Evolutionary conservation across 768 basidiomycete genomes (phyloP).

Genomic region (Phylloporus rhodoxanthus): DNA sequence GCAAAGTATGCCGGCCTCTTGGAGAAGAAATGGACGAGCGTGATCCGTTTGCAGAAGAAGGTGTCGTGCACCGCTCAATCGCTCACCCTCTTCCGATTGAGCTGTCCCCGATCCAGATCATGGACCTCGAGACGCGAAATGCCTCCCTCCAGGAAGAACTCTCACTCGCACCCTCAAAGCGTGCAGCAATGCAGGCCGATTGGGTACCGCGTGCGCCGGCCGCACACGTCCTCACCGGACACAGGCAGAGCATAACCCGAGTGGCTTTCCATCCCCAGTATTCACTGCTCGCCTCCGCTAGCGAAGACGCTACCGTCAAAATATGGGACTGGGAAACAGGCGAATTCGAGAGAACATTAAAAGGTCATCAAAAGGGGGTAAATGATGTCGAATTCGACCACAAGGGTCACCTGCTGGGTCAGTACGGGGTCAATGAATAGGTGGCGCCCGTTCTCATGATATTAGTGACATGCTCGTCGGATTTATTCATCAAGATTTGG

Average conservation of each 20-base stretch:
- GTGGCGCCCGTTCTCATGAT: background rate
- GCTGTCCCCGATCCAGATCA: slow-evolving; percentile 53
- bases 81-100: slow-evolving; percentile 3
- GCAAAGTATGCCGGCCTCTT: slow-evolving; percentile 81
- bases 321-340: slow-evolving; percentile 98
- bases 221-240: slow-evolving; percentile 69
- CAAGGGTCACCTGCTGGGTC: slow-evolving; percentile 78
- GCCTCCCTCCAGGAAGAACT: slow-evolving; percentile 72
- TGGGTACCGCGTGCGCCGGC: slow-evolving; percentile 89
- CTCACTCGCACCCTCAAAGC: slow-evolving; percentile 42
- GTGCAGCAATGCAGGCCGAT: slow-evolving; percentile 62
- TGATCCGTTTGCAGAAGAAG: slow-evolving; percentile 94
- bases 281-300: slow-evolving; percentile 76
- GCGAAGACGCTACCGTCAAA: slow-evolving; percentile 86
- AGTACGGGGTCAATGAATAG: slow-evolving; percentile 12
- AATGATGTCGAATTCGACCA: slow-evolving; percentile 85
- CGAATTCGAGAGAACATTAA: slow-evolving; percentile 85
- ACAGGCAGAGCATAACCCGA: slow-evolving; percentile 69
- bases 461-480: slow-evolving; percentile 63
- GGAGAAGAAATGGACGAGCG: slow-evolving; percentile 98
- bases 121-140: slow-evolving; percentile 87
- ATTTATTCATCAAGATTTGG: slow-evolving; percentile 91
- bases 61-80: slow-evolving; percentile 34
- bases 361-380: slow-evolving; percentile 87
- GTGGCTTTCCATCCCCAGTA: slow-evolving; percentile 86